Conservation (phyloP, 306 rosid genomes). For the Ochetophila trinervis region DNA sequence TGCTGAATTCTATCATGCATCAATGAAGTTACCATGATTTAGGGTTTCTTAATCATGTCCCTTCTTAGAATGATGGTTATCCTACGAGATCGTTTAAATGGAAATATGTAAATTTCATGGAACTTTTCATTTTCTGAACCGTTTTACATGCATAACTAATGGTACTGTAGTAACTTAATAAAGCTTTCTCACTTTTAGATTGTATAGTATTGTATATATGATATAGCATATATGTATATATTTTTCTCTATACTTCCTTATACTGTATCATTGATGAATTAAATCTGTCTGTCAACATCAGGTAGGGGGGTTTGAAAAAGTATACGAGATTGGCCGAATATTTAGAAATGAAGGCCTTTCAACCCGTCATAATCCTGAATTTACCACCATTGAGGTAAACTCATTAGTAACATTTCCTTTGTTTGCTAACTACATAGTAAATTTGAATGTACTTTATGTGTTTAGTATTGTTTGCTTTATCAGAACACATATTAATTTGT, state of each 20-base stretch:
- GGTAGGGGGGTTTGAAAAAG: slow-evolving; percentile 98
- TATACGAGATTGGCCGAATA: slow-evolving; percentile 92
- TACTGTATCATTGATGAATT: background rate
- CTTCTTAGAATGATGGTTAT: background rate
- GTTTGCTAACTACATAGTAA: slow-evolving; percentile 12
- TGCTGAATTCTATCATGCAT: background rate
- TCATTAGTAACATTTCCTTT: slow-evolving; percentile 15
- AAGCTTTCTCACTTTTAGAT: too few relatives aligned
- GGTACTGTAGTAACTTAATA: too few relatives aligned
- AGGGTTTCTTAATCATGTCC: background rate
- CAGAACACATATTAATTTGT: background rate
- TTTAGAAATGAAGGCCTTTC: slow-evolving; percentile 98
- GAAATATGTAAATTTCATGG: background rate
- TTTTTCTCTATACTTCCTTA: background rate
- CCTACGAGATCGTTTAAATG: too few relatives aligned
- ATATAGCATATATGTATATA: background rate
- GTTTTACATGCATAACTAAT: too few relatives aligned
- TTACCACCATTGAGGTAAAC: slow-evolving; percentile 93
- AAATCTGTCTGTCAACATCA: slow-evolving; percentile 33
- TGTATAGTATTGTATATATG: too few relatives aligned
- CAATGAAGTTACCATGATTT: background rate
- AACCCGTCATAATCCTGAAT: slow-evolving; percentile 97
- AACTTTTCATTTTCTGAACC: background rate
- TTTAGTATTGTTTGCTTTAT: slow-evolving; percentile 11
- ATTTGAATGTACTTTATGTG: slow-evolving; percentile 13